Evolutionary conservation across 805 yeast species (phyloP), one percentile per base, ranked within the genome.

Genomic region (Yarrowia deformans): DNA sequence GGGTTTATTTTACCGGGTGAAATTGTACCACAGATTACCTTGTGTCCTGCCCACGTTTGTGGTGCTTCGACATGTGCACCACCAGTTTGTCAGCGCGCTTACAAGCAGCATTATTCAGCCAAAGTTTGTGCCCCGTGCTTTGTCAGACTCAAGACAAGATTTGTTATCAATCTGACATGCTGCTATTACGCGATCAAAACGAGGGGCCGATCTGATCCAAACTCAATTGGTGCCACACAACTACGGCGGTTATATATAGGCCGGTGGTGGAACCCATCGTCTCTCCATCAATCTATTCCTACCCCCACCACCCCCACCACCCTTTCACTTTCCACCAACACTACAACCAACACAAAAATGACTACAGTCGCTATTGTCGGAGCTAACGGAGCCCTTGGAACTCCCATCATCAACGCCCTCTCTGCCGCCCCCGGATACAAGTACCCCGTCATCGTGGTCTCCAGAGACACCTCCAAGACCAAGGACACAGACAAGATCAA

Each of bases 401-500:
- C 78, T 71, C 84, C 86, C 54, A 76, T 81, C 45, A 69, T 85
- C 19, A 79, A 77, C 1, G 86, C 87, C 9, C 76, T 87, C 56
- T 72, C 82, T 18, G 79, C 83, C 2, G 75, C 82, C 23, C 72
- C 76, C 7, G 85, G 86, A 73, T 74, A 79, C 23, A 77, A 77
- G 69, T 83, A 84, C 70, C 90, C 91, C 37, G 76, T 88, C 69
- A 81, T 81, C 71, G 86, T 84, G 0, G 71, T 87, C 69, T 81
- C 89, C 40, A 79, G 87, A 73, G 81, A 81, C 71, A 74, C 78
- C 4, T 75, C 81, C 10, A 79, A 78, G 43, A 72, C 42, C 64
- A 68, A 72, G 1, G 71, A 73, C 61, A 81, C 79, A 4, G 67
- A 66, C 54, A 37, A 67, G 40, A 54, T 66, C 56, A 43, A 66